phyloP scores from a whole-genome alignment of 2,329 filamentous ascomycete genomes.

The Trichoderma afroharzianum region DNA sequence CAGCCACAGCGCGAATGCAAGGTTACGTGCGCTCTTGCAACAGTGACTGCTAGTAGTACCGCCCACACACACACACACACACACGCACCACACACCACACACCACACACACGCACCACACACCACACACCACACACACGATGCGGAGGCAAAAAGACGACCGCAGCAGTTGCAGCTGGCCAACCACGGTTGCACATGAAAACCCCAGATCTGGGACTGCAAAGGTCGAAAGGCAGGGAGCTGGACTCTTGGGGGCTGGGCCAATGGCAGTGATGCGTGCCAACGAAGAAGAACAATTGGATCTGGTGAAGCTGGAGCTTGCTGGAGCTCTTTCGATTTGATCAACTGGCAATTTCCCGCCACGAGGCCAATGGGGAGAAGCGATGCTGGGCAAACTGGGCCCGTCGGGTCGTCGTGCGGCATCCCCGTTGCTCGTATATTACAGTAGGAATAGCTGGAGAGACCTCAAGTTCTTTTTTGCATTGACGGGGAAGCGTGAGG shows the following conservation, averaged over 20 bases:
- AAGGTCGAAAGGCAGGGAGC: background rate
- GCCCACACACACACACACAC: background rate
- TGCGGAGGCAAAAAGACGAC: background rate
- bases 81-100: no score
- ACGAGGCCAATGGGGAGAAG: background rate
- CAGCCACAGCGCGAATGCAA: conserved; percentile 10
- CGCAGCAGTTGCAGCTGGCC: conserved; percentile 1
- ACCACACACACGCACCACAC: background rate
- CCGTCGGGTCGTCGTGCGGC: conserved; percentile 16
- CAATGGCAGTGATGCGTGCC: background rate
- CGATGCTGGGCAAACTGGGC: background rate
- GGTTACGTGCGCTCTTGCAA: conserved; percentile 13
- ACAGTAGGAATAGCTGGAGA: background rate
- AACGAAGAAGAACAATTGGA: background rate
- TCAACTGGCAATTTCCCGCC: conserved; percentile 5
- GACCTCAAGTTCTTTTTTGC: background rate
- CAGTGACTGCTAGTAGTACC: background rate
- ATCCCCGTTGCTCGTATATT: conserved; percentile 2
- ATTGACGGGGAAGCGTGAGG: background rate
- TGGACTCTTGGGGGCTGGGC: background rate
- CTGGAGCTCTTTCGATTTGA: background rate
- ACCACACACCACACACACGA: background rate
- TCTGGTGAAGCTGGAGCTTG: background rate
- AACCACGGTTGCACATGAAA: conserved; percentile 1
- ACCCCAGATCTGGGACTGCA: conserved; percentile 6